Conservation (phyloP, 192 early-diverging fungal species). For the Dimargaris cristalligena region DNA sequence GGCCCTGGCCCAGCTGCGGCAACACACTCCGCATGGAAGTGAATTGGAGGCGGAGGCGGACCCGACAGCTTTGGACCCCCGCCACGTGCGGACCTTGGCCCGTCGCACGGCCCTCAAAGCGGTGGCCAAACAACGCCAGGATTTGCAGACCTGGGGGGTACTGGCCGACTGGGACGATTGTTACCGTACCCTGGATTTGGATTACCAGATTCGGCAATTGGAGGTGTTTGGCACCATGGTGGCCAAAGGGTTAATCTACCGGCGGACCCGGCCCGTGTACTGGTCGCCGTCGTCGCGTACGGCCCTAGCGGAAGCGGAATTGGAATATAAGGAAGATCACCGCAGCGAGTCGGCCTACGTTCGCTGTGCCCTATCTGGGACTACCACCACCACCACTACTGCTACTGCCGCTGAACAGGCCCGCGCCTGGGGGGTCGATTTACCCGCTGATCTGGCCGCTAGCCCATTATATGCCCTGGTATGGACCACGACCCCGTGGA, state of each 20-base stretch:
- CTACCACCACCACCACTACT: too few relatives aligned
- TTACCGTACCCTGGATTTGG: slow-evolving; percentile 51
- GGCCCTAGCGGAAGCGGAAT: slow-evolving; percentile 62
- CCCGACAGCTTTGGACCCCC: slow-evolving; percentile 17
- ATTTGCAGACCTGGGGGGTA: slow-evolving; percentile 46
- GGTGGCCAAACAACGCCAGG: slow-evolving; percentile 35
- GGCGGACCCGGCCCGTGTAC: slow-evolving; percentile 63
- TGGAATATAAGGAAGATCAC: slow-evolving; percentile 66
- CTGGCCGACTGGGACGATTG: slow-evolving; percentile 60
- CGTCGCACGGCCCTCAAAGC: slow-evolving; percentile 39
- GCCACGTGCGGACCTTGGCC: slow-evolving; percentile 35
- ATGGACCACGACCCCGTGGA: slow-evolving; percentile 77
- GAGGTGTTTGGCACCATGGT: slow-evolving; percentile 56
- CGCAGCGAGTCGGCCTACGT: slow-evolving; percentile 52
- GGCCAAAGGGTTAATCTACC: slow-evolving; percentile 51
- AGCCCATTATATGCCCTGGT: slow-evolving; percentile 26
- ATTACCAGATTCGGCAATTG: slow-evolving; percentile 56
- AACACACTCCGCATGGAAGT: slow-evolving; percentile 22
- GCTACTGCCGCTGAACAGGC: background rate
- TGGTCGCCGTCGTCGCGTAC: slow-evolving; percentile 73
- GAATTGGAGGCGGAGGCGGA: slow-evolving; percentile 8
- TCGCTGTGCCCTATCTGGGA: slow-evolving; percentile 38
- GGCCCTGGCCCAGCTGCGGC: slow-evolving; percentile 36
- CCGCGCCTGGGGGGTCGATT: background rate
- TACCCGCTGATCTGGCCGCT: background rate